Evolutionary conservation across 257 asterid species (phyloP).

Genomic region (Handroanthus guayacan): DNA sequence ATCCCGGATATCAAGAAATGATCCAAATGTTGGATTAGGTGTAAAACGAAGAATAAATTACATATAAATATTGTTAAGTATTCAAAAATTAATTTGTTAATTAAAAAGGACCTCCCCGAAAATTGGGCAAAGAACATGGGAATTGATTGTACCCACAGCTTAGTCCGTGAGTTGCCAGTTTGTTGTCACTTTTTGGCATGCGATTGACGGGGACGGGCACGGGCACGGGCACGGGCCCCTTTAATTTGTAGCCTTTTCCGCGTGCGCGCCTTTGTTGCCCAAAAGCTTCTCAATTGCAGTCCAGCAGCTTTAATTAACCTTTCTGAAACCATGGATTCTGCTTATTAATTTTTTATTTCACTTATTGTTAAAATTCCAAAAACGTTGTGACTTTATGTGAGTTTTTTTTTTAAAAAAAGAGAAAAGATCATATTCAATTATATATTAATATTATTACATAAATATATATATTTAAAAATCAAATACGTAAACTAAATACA

Average conservation of each 20-base stretch:
- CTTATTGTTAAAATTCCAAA: neutral
- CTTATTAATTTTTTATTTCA: neutral
- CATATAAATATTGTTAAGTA: no score
- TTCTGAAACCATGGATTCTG: neutral
- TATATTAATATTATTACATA: no score
- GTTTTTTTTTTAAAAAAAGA: neutral
- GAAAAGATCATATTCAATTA: no score
- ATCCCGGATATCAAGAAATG: no score
- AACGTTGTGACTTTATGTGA: no score
- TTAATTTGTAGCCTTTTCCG: neutral
- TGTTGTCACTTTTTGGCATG: neutral
- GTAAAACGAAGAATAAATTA: no score
- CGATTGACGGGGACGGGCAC: neutral
- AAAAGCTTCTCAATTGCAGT: neutral
- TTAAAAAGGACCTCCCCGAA: neutral
- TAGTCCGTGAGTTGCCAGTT: neutral
- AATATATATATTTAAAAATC: no score
- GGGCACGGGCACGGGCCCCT: neutral
- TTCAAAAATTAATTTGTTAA: no score
- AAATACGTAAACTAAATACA: no score
- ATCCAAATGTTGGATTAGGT: no score
- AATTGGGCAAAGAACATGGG: neutral
- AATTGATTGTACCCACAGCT: neutral
- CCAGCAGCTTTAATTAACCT: neutral
- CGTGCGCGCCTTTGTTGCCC: conserved; percentile 23